These are phyloP conservation scores for Abrus precatorius DNA, from an alignment of 306 rosid species.

Conservation along the genomic window DNA sequence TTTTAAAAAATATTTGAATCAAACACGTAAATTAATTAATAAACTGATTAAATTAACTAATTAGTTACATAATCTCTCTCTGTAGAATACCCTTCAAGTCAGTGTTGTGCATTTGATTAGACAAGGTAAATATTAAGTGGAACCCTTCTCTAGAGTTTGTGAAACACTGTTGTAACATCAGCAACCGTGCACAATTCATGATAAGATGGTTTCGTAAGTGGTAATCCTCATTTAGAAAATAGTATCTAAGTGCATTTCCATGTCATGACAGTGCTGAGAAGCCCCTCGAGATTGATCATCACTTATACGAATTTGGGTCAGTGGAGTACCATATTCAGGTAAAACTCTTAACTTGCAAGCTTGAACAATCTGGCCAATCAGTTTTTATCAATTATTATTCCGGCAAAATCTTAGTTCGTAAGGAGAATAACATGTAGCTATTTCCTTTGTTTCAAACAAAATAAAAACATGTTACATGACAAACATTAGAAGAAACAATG, in stretches of 20 bases:
- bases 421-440: neutral
- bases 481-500: neutral
- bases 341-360: slow-evolving; percentile 16
- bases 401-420: neutral
- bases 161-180: neutral
- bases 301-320: slow-evolving; percentile 81
- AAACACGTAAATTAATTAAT: neutral
- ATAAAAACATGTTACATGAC: neutral
- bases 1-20: neutral
- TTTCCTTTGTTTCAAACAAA: neutral
- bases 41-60: neutral
- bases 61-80: neutral
- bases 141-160: neutral
- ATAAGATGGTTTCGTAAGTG: neutral
- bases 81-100: neutral
- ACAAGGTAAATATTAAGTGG: neutral
- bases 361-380: neutral
- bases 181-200: neutral
- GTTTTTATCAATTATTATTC: neutral
- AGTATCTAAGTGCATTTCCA: slow-evolving; percentile 37
- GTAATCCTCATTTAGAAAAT: neutral
- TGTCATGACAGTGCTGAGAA: slow-evolving; percentile 70
- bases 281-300: slow-evolving; percentile 80
- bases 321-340: slow-evolving; percentile 85
- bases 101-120: neutral